These are phyloP conservation scores for Colletotrichum endophyticum DNA, from an alignment of 2,329 filamentous ascomycete species.

Conservation along the genomic window DNA sequence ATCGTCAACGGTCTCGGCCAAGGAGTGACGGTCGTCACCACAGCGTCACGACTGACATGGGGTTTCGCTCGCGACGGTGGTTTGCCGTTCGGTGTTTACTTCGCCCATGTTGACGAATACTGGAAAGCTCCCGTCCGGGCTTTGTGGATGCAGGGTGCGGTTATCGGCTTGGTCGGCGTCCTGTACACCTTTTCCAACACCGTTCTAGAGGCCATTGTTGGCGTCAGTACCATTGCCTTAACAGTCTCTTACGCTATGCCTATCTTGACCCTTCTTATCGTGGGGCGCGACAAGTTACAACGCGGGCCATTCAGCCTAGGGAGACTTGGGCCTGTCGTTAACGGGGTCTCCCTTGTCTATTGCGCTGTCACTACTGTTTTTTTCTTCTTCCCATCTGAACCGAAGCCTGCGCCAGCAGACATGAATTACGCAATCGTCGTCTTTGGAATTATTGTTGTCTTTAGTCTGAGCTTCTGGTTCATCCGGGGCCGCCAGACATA, in stretches of 20 bases:
- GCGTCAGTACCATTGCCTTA: constrained; percentile 61
- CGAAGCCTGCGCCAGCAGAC: constrained; percentile 48
- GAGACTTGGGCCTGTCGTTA: constrained; percentile 31
- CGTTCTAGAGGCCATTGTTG: constrained; percentile 57
- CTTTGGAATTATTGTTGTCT: constrained; percentile 58
- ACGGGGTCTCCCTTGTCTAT: constrained; percentile 56
- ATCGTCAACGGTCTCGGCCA: constrained; percentile 62
- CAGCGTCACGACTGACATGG: constrained; percentile 57
- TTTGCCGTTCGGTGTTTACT: constrained; percentile 47
- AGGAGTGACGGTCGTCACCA: constrained; percentile 55
- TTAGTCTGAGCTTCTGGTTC: constrained; percentile 56
- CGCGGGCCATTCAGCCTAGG: neutral
- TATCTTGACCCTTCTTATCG: neutral
- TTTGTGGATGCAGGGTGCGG: constrained; percentile 54
- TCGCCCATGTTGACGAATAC: constrained; percentile 45
- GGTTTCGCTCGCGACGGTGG: constrained; percentile 59
- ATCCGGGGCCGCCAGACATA: constrained; percentile 46
- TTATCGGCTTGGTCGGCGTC: constrained; percentile 51
- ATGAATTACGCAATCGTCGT: constrained; percentile 65
- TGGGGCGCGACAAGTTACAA: neutral
- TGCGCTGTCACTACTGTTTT: constrained; percentile 57
- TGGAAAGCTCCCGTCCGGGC: constrained; percentile 60
- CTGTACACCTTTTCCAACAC: constrained; percentile 60
- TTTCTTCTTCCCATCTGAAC: constrained; percentile 56
- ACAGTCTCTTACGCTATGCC: constrained; percentile 50